Base-by-base conservation (phyloP, 1,284 basidiomycete species). In the Melampsora americana region DNA sequence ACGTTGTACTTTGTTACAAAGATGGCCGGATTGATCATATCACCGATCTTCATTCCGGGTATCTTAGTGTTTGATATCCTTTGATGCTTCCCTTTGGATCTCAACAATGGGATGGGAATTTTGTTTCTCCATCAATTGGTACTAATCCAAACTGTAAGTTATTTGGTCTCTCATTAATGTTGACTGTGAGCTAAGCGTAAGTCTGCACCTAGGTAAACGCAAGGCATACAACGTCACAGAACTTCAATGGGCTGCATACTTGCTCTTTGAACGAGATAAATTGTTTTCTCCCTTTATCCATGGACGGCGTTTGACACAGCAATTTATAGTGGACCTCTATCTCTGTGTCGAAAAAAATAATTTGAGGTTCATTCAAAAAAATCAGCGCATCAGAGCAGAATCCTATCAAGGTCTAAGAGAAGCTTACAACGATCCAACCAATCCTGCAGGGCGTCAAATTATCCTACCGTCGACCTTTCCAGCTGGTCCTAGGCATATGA, bases 401-500 rank as follows among this genome's bases (percentile, higher is more conserved):
- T 20, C 32, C 1, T 71, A 71, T 26, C 12, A 16, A 16, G 42
- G 39, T 30, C 7, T 64, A 16, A 30, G 7, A 0, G 60, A 48
- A 1, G 23, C 60, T 0, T 16, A 62, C 14, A 23, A 62, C 2
- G 30, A 39, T 50, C 28, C 46, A 79, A 77, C 0, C 30, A 75
- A 5, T 68, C 62, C 7, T 7, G 77, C 79, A 23, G 76, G 77
- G 14, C 72, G 73, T 0, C 65, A 23, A 6, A 79, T 84, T 7
- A 82, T 82, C 56, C 78, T 84, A 0, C 84, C 83, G 0, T 78
- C 83, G 2, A 82, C 80, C 1, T 85, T 85, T 53, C 74, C 83
- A 0, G 83, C 83, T 16, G 83, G 82, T 0, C 75, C 77, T 4
- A 77, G 81, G 0, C 83, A 83, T 83, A 79, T 82, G 20, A 80